These are phyloP conservation scores for Thalassiosira ordinaria DNA, from an alignment of 352 stramenopile species.

Conservation along the genomic window DNA sequence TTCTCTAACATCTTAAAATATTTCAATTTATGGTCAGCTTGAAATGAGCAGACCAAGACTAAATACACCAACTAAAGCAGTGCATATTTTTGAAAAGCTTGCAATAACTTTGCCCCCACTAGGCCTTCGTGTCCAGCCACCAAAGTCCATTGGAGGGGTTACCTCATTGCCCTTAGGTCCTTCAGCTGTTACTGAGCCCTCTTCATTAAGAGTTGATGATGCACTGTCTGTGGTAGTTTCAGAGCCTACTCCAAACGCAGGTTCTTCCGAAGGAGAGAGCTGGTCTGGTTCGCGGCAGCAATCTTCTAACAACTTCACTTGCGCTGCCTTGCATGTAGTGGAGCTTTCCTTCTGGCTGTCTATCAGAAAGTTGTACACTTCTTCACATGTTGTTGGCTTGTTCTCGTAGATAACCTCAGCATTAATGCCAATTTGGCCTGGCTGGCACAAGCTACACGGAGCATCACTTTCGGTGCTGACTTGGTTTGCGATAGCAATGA, in stretches of 20 bases:
- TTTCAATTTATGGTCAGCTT: no score
- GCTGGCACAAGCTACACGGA: constrained; percentile 56
- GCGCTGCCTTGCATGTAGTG: constrained; percentile 27
- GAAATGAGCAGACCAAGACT: neutral
- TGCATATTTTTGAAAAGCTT: constrained; percentile 15
- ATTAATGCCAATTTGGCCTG: constrained; percentile 50
- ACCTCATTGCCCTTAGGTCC: constrained; percentile 13
- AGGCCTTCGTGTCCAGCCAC: constrained; percentile 22
- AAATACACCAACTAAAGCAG: constrained; percentile 16
- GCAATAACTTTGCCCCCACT: constrained; percentile 10
- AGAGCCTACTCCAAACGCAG: constrained; percentile 35
- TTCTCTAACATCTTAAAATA: no score
- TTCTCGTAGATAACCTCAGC: constrained; percentile 53
- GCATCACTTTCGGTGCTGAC: constrained; percentile 33
- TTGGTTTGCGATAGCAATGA: constrained; percentile 45
- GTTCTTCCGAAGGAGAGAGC: constrained; percentile 20
- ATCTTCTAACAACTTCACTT: constrained; percentile 28
- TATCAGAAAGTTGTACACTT: constrained; percentile 61
- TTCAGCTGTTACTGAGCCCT: constrained; percentile 31
- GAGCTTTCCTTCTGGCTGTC: constrained; percentile 19
- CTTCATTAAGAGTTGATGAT: no score
- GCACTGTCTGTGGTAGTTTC: neutral
- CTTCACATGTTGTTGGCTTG: constrained; percentile 47
- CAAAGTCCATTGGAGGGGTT: constrained; percentile 32
- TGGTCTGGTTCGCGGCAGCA: constrained; percentile 31